Evolutionary conservation across 208 protist species (phyloP).

Genomic region (Leishmania mexicana): DNA sequence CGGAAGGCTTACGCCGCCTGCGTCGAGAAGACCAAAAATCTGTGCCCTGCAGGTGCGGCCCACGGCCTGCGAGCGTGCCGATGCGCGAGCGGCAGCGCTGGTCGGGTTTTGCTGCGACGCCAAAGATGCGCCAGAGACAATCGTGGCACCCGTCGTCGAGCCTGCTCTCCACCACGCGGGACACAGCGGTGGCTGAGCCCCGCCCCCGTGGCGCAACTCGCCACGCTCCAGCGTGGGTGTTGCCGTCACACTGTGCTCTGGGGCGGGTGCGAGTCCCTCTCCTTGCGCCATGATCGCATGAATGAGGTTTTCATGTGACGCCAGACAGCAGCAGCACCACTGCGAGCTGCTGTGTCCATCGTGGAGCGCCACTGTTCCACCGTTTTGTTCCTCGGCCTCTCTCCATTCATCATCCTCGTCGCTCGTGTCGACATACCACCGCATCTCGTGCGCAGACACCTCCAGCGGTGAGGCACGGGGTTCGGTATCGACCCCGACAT

Average conservation of each 20-base stretch:
- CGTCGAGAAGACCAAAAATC: too few relatives aligned
- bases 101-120: background rate
- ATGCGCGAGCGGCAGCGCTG: background rate
- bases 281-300: background rate
- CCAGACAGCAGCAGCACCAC: slow-evolving; percentile 7
- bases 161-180: slow-evolving; percentile 12
- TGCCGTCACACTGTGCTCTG: background rate
- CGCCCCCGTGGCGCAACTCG: background rate
- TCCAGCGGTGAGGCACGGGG: background rate
- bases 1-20: background rate
- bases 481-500: slow-evolving; percentile 1
- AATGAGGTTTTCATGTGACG: background rate
- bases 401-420: slow-evolving; percentile 23
- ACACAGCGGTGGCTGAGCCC: background rate
- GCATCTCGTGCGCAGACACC: slow-evolving; percentile 7
- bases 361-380: background rate
- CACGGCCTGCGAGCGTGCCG: background rate
- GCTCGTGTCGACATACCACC: slow-evolving; percentile 21
- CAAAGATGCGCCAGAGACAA: background rate
- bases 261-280: background rate
- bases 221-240: background rate
- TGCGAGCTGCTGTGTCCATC: background rate
- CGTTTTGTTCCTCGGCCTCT: background rate
- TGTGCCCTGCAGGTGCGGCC: background rate
- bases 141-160: background rate